Conservation (phyloP, 1,139 yeast genomes). For the Blastobotrys proliferans region DNA sequence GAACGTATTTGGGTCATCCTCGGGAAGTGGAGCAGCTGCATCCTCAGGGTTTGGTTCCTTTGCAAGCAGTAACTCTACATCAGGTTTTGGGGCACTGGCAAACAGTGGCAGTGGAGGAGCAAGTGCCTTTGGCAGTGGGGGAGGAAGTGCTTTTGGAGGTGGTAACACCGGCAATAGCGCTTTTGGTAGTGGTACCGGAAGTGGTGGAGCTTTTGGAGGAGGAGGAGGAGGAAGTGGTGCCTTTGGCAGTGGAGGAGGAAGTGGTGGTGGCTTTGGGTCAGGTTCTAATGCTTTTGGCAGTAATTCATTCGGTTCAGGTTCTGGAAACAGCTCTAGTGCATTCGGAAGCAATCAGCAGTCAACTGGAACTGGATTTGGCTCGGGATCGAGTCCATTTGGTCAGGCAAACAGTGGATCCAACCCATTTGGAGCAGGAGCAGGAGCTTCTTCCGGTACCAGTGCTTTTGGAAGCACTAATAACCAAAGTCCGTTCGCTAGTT, state of each 20-base stretch:
- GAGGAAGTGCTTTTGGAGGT: conserved; percentile 14
- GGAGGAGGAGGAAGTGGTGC: background rate
- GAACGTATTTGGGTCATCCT: conserved; percentile 7
- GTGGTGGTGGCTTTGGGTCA: too few relatives aligned
- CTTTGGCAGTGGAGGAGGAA: too few relatives aligned
- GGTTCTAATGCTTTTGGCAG: too few relatives aligned
- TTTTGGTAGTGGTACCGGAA: conserved; percentile 11
- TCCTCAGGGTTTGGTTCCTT: background rate
- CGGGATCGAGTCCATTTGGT: conserved; percentile 5
- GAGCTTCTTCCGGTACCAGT: background rate
- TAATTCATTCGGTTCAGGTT: conserved; percentile 11
- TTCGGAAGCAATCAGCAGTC: conserved; percentile 8
- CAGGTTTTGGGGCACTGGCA: background rate
- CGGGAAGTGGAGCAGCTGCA: background rate
- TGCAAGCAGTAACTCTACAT: too few relatives aligned
- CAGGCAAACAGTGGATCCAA: background rate
- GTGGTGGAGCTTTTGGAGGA: conserved; percentile 1
- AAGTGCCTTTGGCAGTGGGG: conserved; percentile 8
- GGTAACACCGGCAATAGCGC: conserved; percentile 9
- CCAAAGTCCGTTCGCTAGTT: conserved; percentile 11
- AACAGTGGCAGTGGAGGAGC: conserved; percentile 7
- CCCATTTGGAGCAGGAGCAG: conserved; percentile 3
- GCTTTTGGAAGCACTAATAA: conserved; percentile 1
- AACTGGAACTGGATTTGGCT: too few relatives aligned
- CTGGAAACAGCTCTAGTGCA: conserved; percentile 6